Conservation (phyloP, 2,329 filamentous ascomycete species). For the Epichloe baconii region DNA sequence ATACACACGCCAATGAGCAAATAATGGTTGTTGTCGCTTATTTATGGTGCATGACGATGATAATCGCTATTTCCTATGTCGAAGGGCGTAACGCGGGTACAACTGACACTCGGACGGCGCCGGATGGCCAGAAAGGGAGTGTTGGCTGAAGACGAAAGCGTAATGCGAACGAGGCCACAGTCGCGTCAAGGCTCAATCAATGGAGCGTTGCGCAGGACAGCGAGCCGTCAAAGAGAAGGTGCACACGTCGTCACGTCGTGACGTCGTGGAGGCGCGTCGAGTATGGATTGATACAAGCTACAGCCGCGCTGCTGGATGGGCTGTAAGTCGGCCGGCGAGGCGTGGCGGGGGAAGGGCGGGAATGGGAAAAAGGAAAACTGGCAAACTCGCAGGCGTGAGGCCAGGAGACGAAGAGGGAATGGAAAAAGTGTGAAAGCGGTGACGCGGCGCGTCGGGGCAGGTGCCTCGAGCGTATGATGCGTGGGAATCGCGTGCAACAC, state of each 20-base stretch:
- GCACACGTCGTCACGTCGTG: slow-evolving; percentile 11
- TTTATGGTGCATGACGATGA: slow-evolving; percentile 27
- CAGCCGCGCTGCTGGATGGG: slow-evolving; percentile 5
- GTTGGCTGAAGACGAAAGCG: slow-evolving; percentile 1
- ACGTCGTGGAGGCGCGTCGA: slow-evolving; percentile 17
- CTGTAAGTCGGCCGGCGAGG: slow-evolving; percentile 5
- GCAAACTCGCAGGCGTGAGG: slow-evolving; percentile 5
- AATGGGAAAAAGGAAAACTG: slow-evolving; percentile 3
- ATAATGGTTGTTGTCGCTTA: slow-evolving; percentile 15
- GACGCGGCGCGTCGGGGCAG: slow-evolving; percentile 28
- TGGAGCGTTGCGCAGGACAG: slow-evolving; percentile 8
- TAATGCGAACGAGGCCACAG: slow-evolving; percentile 1
- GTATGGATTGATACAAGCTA: slow-evolving; percentile 5
- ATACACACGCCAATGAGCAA: slow-evolving; percentile 13
- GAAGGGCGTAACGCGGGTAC: slow-evolving; percentile 1
- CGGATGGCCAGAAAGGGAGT: slow-evolving; percentile 1
- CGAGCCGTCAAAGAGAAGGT: slow-evolving; percentile 10
- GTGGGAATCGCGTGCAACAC: slow-evolving; percentile 42
- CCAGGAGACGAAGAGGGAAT: slow-evolving; percentile 10
- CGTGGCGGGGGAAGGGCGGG: slow-evolving; percentile 9
- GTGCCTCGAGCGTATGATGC: slow-evolving; percentile 28
- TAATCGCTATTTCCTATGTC: slow-evolving; percentile 7
- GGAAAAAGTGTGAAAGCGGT: slow-evolving; percentile 31
- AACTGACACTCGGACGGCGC: background rate
- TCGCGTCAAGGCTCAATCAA: slow-evolving; percentile 15